A percentile compares a stretch with the other conserved stretches of the same genome.
Evolutionary conservation across 2,329 filamentous ascomycete genomes (phyloP).

Genomic region (Talaromyces sp.): DNA sequence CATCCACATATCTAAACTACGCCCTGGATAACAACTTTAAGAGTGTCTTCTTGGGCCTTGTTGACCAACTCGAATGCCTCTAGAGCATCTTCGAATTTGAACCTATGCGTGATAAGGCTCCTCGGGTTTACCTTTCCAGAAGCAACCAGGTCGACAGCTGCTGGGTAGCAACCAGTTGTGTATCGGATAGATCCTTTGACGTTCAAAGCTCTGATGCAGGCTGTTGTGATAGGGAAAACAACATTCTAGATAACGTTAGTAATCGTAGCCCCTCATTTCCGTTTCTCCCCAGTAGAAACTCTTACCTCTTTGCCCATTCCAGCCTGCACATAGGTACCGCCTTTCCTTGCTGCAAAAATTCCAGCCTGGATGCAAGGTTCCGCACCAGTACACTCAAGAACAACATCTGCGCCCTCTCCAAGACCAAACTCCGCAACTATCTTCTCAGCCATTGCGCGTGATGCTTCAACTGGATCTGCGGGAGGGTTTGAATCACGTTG

Average conservation of each 20-base stretch:
- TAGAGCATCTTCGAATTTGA: slow-evolving; percentile 44
- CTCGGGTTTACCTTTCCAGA: slow-evolving; percentile 41
- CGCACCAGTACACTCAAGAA: slow-evolving; percentile 48
- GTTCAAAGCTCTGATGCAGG: slow-evolving; percentile 45
- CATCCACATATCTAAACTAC: neutral
- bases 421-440: slow-evolving; percentile 39
- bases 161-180: slow-evolving; percentile 46
- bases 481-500: slow-evolving; percentile 1
- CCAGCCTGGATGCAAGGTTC: slow-evolving; percentile 47
- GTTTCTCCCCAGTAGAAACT: neutral
- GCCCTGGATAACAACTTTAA: slow-evolving; percentile 41
- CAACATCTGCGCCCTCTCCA: slow-evolving; percentile 46
- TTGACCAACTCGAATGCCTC: slow-evolving; percentile 46
- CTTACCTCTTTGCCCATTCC: slow-evolving; percentile 46
- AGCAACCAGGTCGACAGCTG: slow-evolving; percentile 48
- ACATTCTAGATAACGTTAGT: slow-evolving; percentile 31
- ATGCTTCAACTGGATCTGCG: slow-evolving; percentile 27
- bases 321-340: slow-evolving; percentile 49
- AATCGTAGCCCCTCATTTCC: neutral
- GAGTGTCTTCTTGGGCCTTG: slow-evolving; percentile 32
- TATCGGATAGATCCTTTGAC: slow-evolving; percentile 52
- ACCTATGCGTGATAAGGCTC: slow-evolving; percentile 36
- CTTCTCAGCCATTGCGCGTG: slow-evolving; percentile 28
- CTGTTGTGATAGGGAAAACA: slow-evolving; percentile 48
- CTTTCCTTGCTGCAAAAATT: slow-evolving; percentile 41